Base-by-base conservation (phyloP, 768 basidiomycete genomes). In the Suillus luteus region DNA sequence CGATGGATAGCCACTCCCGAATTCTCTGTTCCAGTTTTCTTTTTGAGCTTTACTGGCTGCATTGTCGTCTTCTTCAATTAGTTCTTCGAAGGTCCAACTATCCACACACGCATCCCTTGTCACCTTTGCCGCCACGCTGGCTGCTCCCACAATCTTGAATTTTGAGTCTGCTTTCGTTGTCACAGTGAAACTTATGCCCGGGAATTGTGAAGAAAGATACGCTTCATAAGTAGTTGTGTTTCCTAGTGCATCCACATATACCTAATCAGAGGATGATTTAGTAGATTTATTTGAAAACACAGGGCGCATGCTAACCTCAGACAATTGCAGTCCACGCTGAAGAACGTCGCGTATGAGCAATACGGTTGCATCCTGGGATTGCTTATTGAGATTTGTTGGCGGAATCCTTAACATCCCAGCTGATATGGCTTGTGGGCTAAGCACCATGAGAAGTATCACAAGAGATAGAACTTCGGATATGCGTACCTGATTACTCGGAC, bases 61-160 rank as follows among this genome's bases (percentile, higher is more conserved):
- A 44, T 55, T 17, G 35, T 40, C 33, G 19, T 31, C 15, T 54
- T 62, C 62, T 41, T 69, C 60, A 6, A 64, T 71, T 37, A 77
- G 79, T 70, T 93, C 92, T 74, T 92, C 86, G 67, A 89, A 96
- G 11, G 81, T 71, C 96, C 96, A 99, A 3, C 83, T 82, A 65
- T 96, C 90, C 22, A 98, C 81, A 75, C 94, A 95, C 8, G 90
- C 87, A 71, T 99, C 96, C 62, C 96, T 82, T 0, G 96, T 98
- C 33, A 96, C 95, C 77, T 99, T 99, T 2, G 97, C 97, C 2
- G 95, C 95, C n/a, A 99, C 93, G 73, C 93, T 95, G 1, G 96
- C 97, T 7, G 97, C 97, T 24, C 94, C 91, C 64, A 99, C 97
- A 64, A 99, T 96, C 71, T 95, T 97, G 83, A 86, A 99, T 65